Evolutionary conservation across 352 stramenopile genomes (phyloP), one percentile per base, ranked within the genome.

Genomic region (Globisporangium nunn): DNA sequence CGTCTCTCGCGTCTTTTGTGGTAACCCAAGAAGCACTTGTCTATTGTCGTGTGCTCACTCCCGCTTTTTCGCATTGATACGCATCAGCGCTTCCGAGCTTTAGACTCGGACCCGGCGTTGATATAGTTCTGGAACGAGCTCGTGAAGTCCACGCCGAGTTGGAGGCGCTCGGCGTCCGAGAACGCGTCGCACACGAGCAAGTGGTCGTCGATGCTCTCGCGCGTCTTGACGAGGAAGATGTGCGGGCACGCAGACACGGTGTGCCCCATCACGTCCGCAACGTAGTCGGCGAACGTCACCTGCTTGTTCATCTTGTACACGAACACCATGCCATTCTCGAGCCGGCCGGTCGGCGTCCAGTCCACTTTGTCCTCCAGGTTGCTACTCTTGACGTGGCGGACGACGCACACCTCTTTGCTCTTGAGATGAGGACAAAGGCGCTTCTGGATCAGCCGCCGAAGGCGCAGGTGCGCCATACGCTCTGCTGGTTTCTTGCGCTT

Each of bases 391-490:
- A 61, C 53, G 8, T 62, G 64, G 12, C 68, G 58, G 30, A 75
- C 33, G 7, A 82, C 69, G 51, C 78, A 89, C 28, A 93, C 74
- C 54, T 78, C 67, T 17, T 81, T 71, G 49, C 71, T 71, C 59
- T 84, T 75, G n/a, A 93, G 58, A 52, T 93, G 80, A 12, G 58
- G 63, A 44, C 81, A 92, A 35, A 91, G 58, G 1, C 70, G 69
- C 50, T 78, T 83, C 61, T 91, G 80, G 40, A 93, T 83, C 14
- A 91, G 60, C 3, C 82, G 73, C 10, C 82, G 78, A 49, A 91
- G 59, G 7, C 72, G 79, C 40, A 93, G 53, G 60, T 80, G 77
- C 33, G 66, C 62, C 7, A 81, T 54, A 3, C 56, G 66, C 37
- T 67, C 55, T 7, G 62, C 46, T 1, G 70, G 60, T 37, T 77